A percentile compares a stretch with the other conserved stretches of the same genome.
These are phyloP conservation scores for Suillus clintonianus DNA, from an alignment of 768 basidiomycete species.

Conservation along the genomic window DNA sequence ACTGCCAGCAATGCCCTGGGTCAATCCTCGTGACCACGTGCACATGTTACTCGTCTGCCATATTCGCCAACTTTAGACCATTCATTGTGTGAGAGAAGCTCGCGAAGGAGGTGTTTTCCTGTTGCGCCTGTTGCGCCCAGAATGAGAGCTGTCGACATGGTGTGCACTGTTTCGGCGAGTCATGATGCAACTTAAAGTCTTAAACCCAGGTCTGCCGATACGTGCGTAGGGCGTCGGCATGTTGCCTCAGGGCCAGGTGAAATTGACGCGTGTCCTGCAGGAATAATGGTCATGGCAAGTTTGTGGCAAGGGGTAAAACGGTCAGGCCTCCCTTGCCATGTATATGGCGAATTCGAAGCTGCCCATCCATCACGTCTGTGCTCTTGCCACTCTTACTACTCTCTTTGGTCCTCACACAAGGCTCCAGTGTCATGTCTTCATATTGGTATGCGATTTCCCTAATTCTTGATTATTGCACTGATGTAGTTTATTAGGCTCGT, in stretches of 20 bases:
- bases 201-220: too few species aligned
- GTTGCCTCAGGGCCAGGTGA: too few species aligned
- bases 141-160: conserved; percentile 51
- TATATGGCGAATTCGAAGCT: too few species aligned
- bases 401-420: conserved; percentile 68
- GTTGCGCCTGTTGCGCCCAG: conserved; percentile 78
- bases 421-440: conserved; percentile 65
- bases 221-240: too few species aligned
- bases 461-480: neutral
- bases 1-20: neutral
- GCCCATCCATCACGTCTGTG: too few species aligned
- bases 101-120: conserved; percentile 60
- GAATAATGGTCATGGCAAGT: too few species aligned
- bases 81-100: conserved; percentile 57
- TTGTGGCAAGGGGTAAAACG: too few species aligned
- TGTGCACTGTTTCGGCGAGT: too few species aligned
- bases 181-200: too few species aligned
- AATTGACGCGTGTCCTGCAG: too few species aligned
- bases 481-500: conserved; percentile 54
- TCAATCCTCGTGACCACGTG: neutral
- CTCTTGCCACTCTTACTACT: conserved; percentile 67
- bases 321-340: too few species aligned
- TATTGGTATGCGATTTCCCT: conserved; percentile 56
- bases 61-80: conserved; percentile 67
- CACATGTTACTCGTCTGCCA: conserved; percentile 52